Conservation (phyloP, 2,329 filamentous ascomycete species). For the Rhynchosporium graminicola region DNA sequence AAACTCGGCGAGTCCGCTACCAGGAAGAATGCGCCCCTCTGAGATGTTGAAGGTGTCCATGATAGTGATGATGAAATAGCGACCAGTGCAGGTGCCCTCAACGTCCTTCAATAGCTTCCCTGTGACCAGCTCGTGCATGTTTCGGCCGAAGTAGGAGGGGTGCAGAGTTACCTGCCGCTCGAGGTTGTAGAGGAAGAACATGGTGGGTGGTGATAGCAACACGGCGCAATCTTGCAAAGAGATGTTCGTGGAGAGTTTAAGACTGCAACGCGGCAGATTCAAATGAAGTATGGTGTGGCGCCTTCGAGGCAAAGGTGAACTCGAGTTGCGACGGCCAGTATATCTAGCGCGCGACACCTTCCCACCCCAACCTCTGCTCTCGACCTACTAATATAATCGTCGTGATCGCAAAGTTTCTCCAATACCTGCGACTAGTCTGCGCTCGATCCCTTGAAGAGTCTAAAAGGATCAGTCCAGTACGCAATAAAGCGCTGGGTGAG, state of each 20-base stretch:
- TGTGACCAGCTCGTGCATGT: constrained; percentile 89
- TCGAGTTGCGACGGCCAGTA: constrained; percentile 10
- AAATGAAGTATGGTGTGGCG: neutral
- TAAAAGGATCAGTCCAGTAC: constrained; percentile 38
- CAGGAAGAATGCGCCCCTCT: constrained; percentile 87
- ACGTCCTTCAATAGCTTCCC: constrained; percentile 89
- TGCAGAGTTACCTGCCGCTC: constrained; percentile 94
- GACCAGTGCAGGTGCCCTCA: constrained; percentile 91
- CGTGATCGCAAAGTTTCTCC: constrained; percentile 24
- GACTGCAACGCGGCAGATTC: constrained; percentile 5
- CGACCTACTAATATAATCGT: constrained; percentile 28
- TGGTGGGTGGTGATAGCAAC: constrained; percentile 44
- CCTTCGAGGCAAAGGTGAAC: constrained; percentile 24
- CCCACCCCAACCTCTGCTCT: constrained; percentile 19
- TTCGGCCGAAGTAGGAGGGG: constrained; percentile 93
- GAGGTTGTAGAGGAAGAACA: constrained; percentile 99
- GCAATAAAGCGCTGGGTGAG: constrained; percentile 32
- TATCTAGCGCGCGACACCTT: constrained; percentile 18
- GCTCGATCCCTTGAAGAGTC: constrained; percentile 31
- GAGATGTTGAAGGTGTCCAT: constrained; percentile 96
- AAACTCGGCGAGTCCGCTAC: constrained; percentile 90
- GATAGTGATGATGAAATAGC: constrained; percentile 97
- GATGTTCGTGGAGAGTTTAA: constrained; percentile 4
- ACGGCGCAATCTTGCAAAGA: neutral
- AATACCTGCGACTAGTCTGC: constrained; percentile 32